Percentiles rank a stretch among this genome's conserved stretches.
phyloP scores from a whole-genome alignment of 768 basidiomycete genomes.

The Lactifluus subvellereus region DNA sequence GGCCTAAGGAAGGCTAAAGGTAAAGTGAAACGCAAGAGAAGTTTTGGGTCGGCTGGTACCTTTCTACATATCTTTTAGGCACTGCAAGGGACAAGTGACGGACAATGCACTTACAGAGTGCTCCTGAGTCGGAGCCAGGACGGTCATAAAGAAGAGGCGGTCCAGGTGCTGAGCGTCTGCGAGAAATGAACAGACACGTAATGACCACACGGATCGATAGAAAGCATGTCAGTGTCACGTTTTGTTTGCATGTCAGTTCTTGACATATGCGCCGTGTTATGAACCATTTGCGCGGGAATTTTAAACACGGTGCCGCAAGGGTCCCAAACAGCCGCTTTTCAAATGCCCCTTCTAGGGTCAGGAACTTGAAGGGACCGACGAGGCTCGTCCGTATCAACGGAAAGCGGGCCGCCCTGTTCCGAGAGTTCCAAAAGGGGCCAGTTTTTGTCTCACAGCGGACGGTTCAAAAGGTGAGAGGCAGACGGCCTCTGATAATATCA shows the following conservation, averaged over 20 bases:
- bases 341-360: no score
- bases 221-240: background rate
- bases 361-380: no score
- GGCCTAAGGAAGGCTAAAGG: background rate
- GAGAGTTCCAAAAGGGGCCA: conserved; percentile 13
- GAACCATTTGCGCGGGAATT: background rate
- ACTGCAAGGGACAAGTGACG: no score
- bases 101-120: background rate
- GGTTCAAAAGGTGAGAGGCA: conserved; percentile 11
- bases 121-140: background rate
- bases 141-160: background rate
- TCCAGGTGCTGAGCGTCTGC: background rate
- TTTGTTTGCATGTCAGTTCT: background rate
- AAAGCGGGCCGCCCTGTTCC: background rate
- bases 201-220: background rate
- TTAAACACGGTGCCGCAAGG: no score
- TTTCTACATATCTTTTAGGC: no score
- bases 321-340: no score
- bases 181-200: conserved; percentile 1
- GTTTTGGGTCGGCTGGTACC: background rate
- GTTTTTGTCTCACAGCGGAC: conserved; percentile 13
- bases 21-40: background rate
- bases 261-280: background rate
- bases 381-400: no score
- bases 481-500: background rate